phyloP scores from a whole-genome alignment of 345 rosid species.

The Heritiera fomes region DNA sequence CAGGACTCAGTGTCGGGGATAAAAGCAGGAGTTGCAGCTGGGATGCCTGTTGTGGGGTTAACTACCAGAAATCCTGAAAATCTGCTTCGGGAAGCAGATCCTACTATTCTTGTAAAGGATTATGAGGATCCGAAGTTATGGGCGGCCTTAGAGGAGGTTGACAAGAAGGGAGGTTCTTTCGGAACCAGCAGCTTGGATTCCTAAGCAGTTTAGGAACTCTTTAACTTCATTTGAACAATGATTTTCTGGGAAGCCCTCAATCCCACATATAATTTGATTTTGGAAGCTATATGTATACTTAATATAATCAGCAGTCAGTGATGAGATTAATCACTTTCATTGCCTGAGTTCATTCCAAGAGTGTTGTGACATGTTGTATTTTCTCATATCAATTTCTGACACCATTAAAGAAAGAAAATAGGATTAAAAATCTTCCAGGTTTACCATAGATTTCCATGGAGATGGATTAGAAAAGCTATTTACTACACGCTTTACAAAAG shows the following conservation, averaged over 20 bases:
- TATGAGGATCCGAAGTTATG: constrained; percentile 79
- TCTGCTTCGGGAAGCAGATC: constrained; percentile 64
- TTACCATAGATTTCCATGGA: background rate
- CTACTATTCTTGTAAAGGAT: constrained; percentile 67
- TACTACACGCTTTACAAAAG: background rate
- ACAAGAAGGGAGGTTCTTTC: constrained; percentile 38
- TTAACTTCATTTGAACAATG: background rate
- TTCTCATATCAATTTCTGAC: background rate
- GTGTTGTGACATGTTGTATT: background rate
- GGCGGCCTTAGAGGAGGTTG: constrained; percentile 80
- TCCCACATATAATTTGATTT: background rate
- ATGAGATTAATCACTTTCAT: background rate
- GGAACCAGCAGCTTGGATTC: constrained; percentile 6
- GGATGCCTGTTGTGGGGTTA: constrained; percentile 81
- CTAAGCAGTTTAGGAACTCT: background rate
- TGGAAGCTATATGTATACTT: background rate
- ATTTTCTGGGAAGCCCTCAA: background rate
- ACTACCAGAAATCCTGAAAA: constrained; percentile 76
- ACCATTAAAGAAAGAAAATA: background rate
- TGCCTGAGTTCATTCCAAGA: background rate
- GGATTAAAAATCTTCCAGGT: background rate
- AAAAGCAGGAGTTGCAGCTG: constrained; percentile 95
- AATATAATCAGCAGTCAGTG: background rate
- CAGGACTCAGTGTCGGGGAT: constrained; percentile 92
- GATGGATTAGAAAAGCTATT: background rate